Conservation (phyloP, 352 stramenopile genomes). For the Phytopythium oedochilum region DNA sequence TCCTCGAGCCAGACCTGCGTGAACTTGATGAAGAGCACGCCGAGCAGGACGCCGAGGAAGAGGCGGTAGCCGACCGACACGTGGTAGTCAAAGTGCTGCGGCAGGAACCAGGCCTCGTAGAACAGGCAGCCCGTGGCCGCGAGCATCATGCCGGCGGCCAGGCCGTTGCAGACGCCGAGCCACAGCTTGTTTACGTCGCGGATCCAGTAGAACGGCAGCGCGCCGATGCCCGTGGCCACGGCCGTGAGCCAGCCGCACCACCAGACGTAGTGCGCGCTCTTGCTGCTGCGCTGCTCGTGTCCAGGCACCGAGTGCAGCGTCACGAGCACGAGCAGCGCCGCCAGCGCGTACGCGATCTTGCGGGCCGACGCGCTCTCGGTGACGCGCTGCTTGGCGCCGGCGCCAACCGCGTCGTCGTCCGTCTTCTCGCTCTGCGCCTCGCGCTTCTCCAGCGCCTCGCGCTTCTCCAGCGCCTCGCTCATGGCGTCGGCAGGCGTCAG, state of each 20-base stretch:
- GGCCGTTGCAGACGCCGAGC: conserved; percentile 92
- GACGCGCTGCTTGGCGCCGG: conserved; percentile 10
- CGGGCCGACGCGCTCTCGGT: conserved; percentile 16
- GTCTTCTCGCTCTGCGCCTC: not conserved
- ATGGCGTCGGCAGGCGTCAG: not conserved
- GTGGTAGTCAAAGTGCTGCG: conserved; percentile 62
- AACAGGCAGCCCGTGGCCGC: conserved; percentile 94
- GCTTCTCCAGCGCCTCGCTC: not conserved
- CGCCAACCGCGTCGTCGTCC: conserved; percentile 8
- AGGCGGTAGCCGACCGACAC: conserved; percentile 79
- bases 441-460: not conserved
- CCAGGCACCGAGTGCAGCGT: conserved; percentile 54
- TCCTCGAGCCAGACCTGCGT: conserved; percentile 94
- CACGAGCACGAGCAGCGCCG: conserved; percentile 44
- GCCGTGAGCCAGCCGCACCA: conserved; percentile 98
- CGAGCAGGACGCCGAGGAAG: conserved; percentile 85
- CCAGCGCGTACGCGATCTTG: conserved; percentile 38
- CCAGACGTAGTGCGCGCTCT: conserved; percentile 91
- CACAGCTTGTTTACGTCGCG: conserved; percentile 92
- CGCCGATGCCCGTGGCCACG: conserved; percentile 93
- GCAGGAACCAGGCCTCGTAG: conserved; percentile 89
- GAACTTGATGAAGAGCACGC: conserved; percentile 95
- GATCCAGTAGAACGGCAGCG: conserved; percentile 94
- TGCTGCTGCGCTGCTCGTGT: conserved; percentile 18
- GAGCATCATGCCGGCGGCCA: conserved; percentile 98